These are phyloP conservation scores for Aeminium ludgeri DNA, from an alignment of 495 filamentous ascomycete genomes.

Conservation along the genomic window DNA sequence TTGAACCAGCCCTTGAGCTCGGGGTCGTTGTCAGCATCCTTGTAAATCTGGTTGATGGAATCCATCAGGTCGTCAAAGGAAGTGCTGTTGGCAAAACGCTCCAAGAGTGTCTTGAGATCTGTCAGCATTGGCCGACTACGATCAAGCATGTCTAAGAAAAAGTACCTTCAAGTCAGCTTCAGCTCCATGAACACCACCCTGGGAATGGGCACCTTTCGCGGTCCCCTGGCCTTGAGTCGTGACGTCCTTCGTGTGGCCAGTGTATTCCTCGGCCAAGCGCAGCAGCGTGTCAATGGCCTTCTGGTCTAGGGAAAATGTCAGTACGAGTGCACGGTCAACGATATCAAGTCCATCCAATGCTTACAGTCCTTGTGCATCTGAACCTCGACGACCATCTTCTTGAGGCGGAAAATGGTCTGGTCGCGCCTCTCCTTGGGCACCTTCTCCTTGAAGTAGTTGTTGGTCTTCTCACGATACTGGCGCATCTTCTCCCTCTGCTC, in stretches of 20 bases:
- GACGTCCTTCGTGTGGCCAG: slow-evolving; percentile 50
- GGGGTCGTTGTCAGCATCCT: slow-evolving; percentile 77
- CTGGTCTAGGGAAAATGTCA: slow-evolving; percentile 38
- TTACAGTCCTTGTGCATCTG: slow-evolving; percentile 80
- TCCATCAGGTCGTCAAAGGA: slow-evolving; percentile 73
- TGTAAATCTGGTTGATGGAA: slow-evolving; percentile 72
- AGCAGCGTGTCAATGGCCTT: slow-evolving; percentile 76
- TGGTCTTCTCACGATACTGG: slow-evolving; percentile 40
- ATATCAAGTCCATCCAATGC: not conserved
- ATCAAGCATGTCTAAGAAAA: slow-evolving; percentile 20
- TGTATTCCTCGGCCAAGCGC: slow-evolving; percentile 69
- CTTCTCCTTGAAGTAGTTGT: slow-evolving; percentile 57
- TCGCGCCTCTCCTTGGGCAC: slow-evolving; percentile 88
- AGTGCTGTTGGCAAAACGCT: slow-evolving; percentile 91
- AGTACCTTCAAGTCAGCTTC: slow-evolving; percentile 66
- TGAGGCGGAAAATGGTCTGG: slow-evolving; percentile 78
- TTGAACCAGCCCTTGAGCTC: slow-evolving; percentile 86
- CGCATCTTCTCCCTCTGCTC: slow-evolving; percentile 44
- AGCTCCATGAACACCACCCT: slow-evolving; percentile 43
- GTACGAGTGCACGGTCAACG: not conserved
- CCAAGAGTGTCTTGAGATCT: slow-evolving; percentile 53
- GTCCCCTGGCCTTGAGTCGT: slow-evolving; percentile 44
- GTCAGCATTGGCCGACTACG: slow-evolving; percentile 32
- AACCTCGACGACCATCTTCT: slow-evolving; percentile 95
- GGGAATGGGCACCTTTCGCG: slow-evolving; percentile 51